A percentile compares a stretch with the other conserved stretches of the same genome.
These are phyloP conservation scores for Oenanthe javanica DNA, from an alignment of 140 eudicot species.

Conservation along the genomic window DNA sequence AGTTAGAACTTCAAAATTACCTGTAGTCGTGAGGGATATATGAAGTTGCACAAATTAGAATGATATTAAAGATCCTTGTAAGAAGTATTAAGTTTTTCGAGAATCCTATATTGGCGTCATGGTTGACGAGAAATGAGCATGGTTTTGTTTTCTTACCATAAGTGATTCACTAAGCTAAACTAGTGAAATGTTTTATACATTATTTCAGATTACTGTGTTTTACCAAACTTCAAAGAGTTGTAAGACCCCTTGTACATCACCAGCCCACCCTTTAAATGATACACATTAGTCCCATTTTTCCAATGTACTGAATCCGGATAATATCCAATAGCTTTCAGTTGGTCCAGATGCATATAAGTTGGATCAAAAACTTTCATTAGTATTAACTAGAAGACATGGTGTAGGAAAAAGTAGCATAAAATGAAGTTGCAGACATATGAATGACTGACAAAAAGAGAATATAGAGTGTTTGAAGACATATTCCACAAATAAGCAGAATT, in stretches of 20 bases:
- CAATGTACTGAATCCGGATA: too few species aligned
- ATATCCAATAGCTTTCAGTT: background rate
- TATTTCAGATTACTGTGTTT: too few species aligned
- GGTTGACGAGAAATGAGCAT: background rate
- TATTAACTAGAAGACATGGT: background rate
- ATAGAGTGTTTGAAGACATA: background rate
- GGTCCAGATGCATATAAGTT: background rate
- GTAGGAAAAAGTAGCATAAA: background rate
- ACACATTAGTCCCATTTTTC: background rate
- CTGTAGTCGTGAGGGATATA: background rate
- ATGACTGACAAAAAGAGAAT: background rate
- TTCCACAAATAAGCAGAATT: background rate
- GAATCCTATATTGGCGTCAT: too few species aligned
- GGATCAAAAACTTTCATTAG: background rate
- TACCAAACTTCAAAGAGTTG: background rate
- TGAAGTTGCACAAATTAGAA: background rate
- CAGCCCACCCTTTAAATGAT: background rate
- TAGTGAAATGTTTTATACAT: background rate
- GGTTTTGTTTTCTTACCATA: background rate
- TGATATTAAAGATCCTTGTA: background rate
- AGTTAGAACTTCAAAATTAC: background rate
- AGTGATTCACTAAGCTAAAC: background rate
- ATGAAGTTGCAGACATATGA: background rate
- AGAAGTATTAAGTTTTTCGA: background rate
- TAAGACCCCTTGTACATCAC: too few species aligned